Evolutionary conservation across 1,284 basidiomycete species (phyloP), one percentile per base, ranked within the genome.

Genomic region (Irpex sp.): DNA sequence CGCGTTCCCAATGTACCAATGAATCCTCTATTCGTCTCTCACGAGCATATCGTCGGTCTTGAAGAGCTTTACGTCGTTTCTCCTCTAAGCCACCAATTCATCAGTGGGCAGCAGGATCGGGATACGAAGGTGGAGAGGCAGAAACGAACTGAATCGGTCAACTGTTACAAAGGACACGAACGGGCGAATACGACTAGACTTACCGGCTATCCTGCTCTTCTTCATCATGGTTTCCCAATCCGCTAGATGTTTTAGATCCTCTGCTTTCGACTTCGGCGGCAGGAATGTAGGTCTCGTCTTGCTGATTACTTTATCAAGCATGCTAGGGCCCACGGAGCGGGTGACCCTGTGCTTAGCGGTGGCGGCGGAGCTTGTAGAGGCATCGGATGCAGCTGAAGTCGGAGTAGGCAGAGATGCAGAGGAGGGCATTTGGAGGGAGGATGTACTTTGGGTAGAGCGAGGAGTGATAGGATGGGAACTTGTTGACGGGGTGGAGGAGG

Each of bases 191-290:
- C 55, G n/a, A n/a, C 56, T 59, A 55, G n/a, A 76, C 83, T 72
- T 67, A 93, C 92, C 90, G 68, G 86, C 83, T n/a, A 73, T 73
- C 61, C 88, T 84, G 76, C 90, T 92, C 58, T 78, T 83, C 70
- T 86, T 87, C 95, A 98, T 98, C 93, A 98, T 97, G 50, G 82
- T 77, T 71, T 94, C 87, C 93, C 95, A 98, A 71, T 92, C 92
- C 33, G 89, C 87, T 71, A 94, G 80, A 76, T 98, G 95, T 67
- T 87, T 91, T 62, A 83, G 77, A 72, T 97, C 95, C 75, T 97
- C 95, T 58, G 83, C 74, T 62, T 85, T 86, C 60, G 79, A 78
- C 74, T 97, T 97, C 7, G 95, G 95, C 17, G 95, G 95, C 7
- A 97, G 79, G 73, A 89, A 92, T 4, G 84, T 78, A 17, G 93